Evolutionary conservation across 2,329 filamentous ascomycete species (phyloP).

Genomic region (Huntiella omanensis): DNA sequence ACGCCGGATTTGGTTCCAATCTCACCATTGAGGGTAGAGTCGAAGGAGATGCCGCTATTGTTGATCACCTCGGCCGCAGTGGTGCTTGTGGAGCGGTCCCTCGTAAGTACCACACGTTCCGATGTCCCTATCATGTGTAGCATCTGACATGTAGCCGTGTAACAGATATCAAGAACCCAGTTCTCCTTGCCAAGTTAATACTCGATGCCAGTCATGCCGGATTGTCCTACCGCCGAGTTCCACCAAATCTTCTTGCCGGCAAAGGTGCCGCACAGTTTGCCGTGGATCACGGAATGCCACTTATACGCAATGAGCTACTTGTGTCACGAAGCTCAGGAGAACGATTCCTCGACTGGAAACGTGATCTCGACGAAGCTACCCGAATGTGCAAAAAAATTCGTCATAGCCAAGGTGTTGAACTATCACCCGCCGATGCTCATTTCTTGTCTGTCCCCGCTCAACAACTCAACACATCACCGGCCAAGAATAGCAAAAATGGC

Average conservation of each 20-base stretch:
- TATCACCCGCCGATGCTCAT: conserved; percentile 8
- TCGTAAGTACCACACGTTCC: conserved; percentile 36
- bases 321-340: conserved; percentile 65
- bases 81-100: conserved; percentile 83
- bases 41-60: conserved; percentile 84
- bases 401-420: conserved; percentile 9
- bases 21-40: conserved; percentile 76
- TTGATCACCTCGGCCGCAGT: conserved; percentile 79
- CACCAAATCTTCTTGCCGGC: conserved; percentile 79
- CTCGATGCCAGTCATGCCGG: conserved; percentile 59
- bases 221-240: conserved; percentile 71
- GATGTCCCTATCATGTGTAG: neutral
- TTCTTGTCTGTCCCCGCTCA: conserved; percentile 6
- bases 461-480: neutral
- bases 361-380: conserved; percentile 45
- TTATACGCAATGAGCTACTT: conserved; percentile 56
- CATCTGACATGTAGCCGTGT: neutral
- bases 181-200: conserved; percentile 67
- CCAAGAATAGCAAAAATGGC: too few relatives aligned
- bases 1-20: conserved; percentile 91
- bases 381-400: neutral
- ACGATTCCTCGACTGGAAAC: conserved; percentile 60
- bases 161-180: conserved; percentile 78
- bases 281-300: conserved; percentile 52
- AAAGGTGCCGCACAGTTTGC: conserved; percentile 78